Percentiles rank a stretch among this genome's conserved stretches.
phyloP scores from a whole-genome alignment of 148 eudicot genomes.

The Vaccinium darrowii region DNA sequence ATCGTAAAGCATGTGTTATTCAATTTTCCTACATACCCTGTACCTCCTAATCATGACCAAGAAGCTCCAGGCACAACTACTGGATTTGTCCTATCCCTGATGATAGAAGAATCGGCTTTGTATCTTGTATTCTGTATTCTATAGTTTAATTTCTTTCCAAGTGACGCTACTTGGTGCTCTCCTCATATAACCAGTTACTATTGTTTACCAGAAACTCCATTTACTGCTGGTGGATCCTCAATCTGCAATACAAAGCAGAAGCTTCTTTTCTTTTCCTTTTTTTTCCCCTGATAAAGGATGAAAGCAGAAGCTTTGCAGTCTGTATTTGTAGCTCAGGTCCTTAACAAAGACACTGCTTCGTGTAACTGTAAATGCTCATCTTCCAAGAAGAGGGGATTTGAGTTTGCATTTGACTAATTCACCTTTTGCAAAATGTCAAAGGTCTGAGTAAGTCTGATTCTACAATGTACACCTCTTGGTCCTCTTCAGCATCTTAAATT shows the following conservation, averaged over 20 bases:
- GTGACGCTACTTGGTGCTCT: background rate
- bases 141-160: background rate
- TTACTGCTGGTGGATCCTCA: background rate
- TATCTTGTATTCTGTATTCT: background rate
- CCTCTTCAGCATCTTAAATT: background rate
- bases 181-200: background rate
- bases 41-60: background rate
- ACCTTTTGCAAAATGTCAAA: background rate
- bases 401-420: background rate
- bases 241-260: background rate
- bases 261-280: no score
- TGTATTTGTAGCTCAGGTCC: background rate
- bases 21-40: background rate
- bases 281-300: background rate
- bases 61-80: background rate
- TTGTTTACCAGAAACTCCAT: background rate
- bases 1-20: background rate
- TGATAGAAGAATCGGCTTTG: background rate
- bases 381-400: background rate
- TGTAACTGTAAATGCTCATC: background rate
- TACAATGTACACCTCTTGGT: background rate
- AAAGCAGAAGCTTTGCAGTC: background rate
- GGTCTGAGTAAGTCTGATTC: background rate
- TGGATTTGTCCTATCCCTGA: background rate
- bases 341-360: background rate